phyloP scores from a whole-genome alignment of 1,284 basidiomycete genomes.

The Cutaneotrichosporon sp. region DNA sequence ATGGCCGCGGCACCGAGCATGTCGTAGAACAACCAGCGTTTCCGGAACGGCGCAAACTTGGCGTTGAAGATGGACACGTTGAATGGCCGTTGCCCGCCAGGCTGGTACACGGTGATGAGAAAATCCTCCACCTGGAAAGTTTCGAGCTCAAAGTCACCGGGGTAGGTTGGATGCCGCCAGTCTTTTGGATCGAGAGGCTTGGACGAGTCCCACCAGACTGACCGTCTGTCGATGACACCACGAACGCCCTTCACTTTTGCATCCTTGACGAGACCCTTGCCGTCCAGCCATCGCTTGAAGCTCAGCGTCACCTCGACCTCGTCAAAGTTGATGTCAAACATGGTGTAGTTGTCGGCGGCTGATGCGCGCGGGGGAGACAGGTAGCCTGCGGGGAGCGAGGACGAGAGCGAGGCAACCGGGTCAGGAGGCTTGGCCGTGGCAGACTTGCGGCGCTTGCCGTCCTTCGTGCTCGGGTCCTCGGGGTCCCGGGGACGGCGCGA shows the following conservation, averaged over 20 bases:
- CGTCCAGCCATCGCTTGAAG: conserved; percentile 87
- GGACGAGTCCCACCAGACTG: conserved; percentile 78
- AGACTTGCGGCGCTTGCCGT: conserved; percentile 22
- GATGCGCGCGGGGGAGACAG: conserved; percentile 25
- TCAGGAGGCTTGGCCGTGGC: conserved; percentile 33
- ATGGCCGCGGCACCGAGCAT: conserved; percentile 85
- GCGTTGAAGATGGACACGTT: conserved; percentile 94
- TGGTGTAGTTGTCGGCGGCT: conserved; percentile 60
- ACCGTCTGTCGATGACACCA: conserved; percentile 87
- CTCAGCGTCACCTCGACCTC: conserved; percentile 96
- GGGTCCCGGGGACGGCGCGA: conserved; percentile 62
- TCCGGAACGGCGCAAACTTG: conserved; percentile 76
- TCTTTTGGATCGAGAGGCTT: conserved; percentile 69
- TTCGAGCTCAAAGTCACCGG: conserved; percentile 90
- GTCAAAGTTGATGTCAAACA: conserved; percentile 87
- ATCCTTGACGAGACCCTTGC: conserved; percentile 85
- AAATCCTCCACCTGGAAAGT: conserved; percentile 86
- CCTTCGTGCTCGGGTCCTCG: conserved; percentile 40
- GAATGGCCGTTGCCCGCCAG: conserved; percentile 84
- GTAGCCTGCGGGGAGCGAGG: conserved; percentile 36
- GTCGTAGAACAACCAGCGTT: conserved; percentile 95
- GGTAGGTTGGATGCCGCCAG: conserved; percentile 66
- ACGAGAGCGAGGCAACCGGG: conserved; percentile 37
- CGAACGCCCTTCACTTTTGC: conserved; percentile 90
- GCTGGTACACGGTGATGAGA: conserved; percentile 91